phyloP scores from a whole-genome alignment of 148 eudicot genomes.

The Chenopodium formosanum region DNA sequence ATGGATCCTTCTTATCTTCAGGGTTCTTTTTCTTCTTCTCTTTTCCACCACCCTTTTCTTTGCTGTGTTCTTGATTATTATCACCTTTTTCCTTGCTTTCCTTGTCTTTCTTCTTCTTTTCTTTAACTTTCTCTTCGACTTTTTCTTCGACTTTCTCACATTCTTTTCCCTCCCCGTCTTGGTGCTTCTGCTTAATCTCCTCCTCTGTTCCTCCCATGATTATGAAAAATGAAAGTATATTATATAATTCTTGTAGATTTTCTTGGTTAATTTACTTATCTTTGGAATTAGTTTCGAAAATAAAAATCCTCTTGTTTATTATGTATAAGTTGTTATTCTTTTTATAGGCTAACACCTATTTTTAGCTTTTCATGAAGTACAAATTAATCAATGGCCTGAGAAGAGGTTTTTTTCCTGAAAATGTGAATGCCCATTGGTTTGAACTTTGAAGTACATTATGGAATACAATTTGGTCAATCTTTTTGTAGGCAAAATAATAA shows the following conservation, averaged over 20 bases:
- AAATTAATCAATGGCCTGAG: slow-evolving; percentile 17
- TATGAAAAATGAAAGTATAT: background rate
- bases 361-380: background rate
- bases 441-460: background rate
- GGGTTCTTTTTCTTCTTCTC: slow-evolving; percentile 60
- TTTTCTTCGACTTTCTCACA: slow-evolving; percentile 25
- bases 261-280: background rate
- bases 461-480: background rate
- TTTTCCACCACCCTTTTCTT: slow-evolving; percentile 29
- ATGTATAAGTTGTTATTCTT: slow-evolving; percentile 11
- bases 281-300: background rate
- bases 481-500: background rate
- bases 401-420: slow-evolving; percentile 18
- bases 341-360: slow-evolving; percentile 12
- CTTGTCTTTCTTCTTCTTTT: slow-evolving; percentile 33
- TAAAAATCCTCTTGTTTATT: slow-evolving; percentile 1
- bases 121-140: slow-evolving; percentile 33
- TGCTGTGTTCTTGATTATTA: slow-evolving; percentile 5
- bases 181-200: slow-evolving; percentile 42
- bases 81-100: slow-evolving; percentile 39
- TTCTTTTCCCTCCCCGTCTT: slow-evolving; percentile 36
- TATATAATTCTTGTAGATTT: background rate
- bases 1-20: slow-evolving; percentile 57
- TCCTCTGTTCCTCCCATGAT: slow-evolving; percentile 42
- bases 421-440: slow-evolving; percentile 10